Base-by-base conservation (phyloP, 805 yeast species). In the Lipomyces lipofer region DNA sequence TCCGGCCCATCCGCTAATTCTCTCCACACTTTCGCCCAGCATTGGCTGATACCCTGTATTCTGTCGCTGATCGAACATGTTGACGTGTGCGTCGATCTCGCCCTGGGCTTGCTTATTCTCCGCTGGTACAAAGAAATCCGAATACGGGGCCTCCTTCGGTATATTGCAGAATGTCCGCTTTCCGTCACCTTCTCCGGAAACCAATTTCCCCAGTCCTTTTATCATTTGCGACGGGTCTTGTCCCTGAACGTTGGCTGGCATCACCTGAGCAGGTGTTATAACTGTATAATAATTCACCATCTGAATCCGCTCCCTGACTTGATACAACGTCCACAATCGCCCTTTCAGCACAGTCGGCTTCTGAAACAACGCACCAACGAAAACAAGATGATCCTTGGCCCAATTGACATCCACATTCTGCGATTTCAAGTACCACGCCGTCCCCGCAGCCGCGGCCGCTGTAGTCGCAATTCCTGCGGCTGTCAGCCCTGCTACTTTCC, bases 361-460 rank as follows among this genome's bases (percentile, higher is more conserved):
- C 40, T 57, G 42, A n/a, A 58, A 56, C 4, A 58, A 25, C 9
- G 61, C 51, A 7, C 55, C 54, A 19, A 56, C 62, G 45, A 58
- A 58, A 2, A 25, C 40, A 2, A 58, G 39, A 49, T 58, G 62
- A 33, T 52, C 57, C 15, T 51, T 49, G 2, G 54, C 62, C 62
- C 62, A 58, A 30, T 44, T 47, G 12, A 45, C 10, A 24, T 58
- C 61, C 40, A 58, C 43, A 13, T 56, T 48, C 35, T 58, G 51
- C 15, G 52, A 47, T 42, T 58, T 58, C 28, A 56, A 25, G 30
- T 58, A 58, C 61, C 57, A 52, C 28, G 57, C 60, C 21, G 62
- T 51, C 13, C 61, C 62, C 10, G 56, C 62, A 3, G 53, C 58
- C 19, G 57, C 62, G 2, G 56, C 62, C 2, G 62, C 62, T 2